phyloP scores from a whole-genome alignment of 139 green algal species.

The Micractinium sp. region DNA sequence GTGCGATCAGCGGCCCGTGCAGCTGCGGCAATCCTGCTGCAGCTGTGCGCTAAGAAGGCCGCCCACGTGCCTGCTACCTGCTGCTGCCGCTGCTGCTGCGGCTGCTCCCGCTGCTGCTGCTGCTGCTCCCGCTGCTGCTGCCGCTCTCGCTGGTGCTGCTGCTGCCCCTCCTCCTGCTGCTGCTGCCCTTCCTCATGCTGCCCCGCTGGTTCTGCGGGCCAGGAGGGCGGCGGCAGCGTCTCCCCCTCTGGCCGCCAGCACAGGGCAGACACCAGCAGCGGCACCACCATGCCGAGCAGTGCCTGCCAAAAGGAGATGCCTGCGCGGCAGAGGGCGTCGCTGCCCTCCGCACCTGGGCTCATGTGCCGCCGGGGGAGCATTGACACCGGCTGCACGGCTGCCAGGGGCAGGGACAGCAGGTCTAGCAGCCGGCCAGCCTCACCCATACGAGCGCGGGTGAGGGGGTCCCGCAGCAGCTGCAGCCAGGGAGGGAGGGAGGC shows the following conservation, averaged over 20 bases:
- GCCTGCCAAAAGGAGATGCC: neutral
- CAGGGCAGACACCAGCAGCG: neutral
- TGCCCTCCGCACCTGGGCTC: too few relatives aligned
- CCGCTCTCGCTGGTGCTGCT: too few relatives aligned
- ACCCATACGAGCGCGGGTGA: neutral
- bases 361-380: neutral
- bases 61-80: too few relatives aligned
- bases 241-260: neutral
- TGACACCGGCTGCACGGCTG: neutral
- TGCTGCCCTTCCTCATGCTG: neutral
- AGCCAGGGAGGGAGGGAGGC: too few relatives aligned
- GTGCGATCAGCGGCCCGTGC: too few relatives aligned
- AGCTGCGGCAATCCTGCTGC: too few relatives aligned
- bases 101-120: too few relatives aligned
- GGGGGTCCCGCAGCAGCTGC: neutral
- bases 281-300: neutral
- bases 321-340: neutral
- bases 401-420: neutral
- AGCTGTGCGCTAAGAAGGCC: too few relatives aligned
- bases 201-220: too few relatives aligned
- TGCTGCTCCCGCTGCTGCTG: too few relatives aligned
- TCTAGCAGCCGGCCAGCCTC: neutral
- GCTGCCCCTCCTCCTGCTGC: neutral
- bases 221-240: too few relatives aligned
- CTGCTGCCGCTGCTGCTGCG: too few relatives aligned